Conservation (phyloP, 129 eudicot genomes). For the Chrysanthemum seticuspe region DNA sequence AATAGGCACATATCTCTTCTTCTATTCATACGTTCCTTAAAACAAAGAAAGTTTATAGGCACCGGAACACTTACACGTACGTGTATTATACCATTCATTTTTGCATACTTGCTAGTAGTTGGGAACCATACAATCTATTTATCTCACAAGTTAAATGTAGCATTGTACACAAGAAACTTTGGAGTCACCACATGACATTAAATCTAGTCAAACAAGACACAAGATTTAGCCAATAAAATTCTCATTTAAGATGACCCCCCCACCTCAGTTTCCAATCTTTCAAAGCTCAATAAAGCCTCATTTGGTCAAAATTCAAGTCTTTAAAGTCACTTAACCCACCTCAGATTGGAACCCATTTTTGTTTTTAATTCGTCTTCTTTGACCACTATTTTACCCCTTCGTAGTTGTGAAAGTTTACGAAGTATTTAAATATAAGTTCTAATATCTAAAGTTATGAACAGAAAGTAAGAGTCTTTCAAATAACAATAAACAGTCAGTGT, state of each 20-base stretch:
- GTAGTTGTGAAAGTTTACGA: neutral
- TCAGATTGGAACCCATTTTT: slow-evolving; percentile 5
- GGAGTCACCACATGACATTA: slow-evolving; percentile 16
- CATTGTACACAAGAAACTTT: slow-evolving; percentile 10
- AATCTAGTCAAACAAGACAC: slow-evolving; percentile 25
- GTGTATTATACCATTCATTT: no score
- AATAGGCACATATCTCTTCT: no score
- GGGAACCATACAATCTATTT: no score
- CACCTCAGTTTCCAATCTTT: slow-evolving; percentile 21
- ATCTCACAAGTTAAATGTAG: slow-evolving; percentile 1
- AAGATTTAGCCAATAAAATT: slow-evolving; percentile 8
- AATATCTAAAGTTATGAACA: neutral
- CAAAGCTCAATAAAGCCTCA: slow-evolving; percentile 17
- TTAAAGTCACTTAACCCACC: slow-evolving; percentile 16
- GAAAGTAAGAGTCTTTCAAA: neutral
- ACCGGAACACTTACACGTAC: no score
- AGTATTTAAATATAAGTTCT: neutral
- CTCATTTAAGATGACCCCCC: slow-evolving; percentile 22
- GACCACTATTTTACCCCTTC: slow-evolving; percentile 1
- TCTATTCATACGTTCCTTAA: no score
- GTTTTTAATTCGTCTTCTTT: slow-evolving; percentile 15
- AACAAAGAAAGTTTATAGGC: no score
- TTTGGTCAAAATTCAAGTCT: slow-evolving; percentile 13
- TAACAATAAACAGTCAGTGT: neutral
- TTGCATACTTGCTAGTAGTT: neutral